Evolutionary conservation across 2,329 filamentous ascomycete genomes (phyloP).

Genomic region (Chalaropsis thielavioides): DNA sequence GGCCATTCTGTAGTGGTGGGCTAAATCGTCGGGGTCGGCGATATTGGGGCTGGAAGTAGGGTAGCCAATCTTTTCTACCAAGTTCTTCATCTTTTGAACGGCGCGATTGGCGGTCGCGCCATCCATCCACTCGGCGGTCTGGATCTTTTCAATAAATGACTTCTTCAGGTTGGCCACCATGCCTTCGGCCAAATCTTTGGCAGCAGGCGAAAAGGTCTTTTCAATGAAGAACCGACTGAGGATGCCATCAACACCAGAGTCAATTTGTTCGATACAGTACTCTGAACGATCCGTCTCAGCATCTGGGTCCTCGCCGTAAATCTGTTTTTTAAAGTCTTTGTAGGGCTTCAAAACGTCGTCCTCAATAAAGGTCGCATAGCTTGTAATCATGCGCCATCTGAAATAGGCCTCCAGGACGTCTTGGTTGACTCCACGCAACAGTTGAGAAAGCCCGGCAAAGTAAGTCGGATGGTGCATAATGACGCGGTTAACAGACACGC

Average conservation of each 20-base stretch:
- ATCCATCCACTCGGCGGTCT: conserved; percentile 49
- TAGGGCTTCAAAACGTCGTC: conserved; percentile 46
- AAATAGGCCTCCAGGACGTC: conserved; percentile 48
- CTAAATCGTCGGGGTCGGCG: conserved; percentile 40
- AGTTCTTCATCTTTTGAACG: conserved; percentile 50
- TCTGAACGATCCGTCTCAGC: conserved; percentile 51
- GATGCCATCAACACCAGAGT: conserved; percentile 49
- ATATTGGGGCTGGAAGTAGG: conserved; percentile 48
- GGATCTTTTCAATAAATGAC: conserved; percentile 46
- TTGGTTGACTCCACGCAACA: conserved; percentile 38
- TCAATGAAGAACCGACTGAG: conserved; percentile 57
- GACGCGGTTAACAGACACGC: conserved; percentile 30
- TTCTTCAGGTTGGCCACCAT: conserved; percentile 58
- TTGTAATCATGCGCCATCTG: conserved; percentile 46
- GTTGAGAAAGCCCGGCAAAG: conserved; percentile 40
- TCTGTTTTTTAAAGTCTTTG: conserved; percentile 42
- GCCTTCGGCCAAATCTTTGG: conserved; percentile 51
- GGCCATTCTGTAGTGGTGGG: conserved; percentile 41
- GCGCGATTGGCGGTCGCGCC: conserved; percentile 43
- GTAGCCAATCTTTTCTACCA: conserved; percentile 54
- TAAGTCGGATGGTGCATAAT: conserved; percentile 48
- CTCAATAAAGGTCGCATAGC: conserved; percentile 40
- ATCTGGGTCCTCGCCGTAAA: conserved; percentile 47
- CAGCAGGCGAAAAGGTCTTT: conserved; percentile 50
- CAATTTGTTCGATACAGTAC: conserved; percentile 44